These are phyloP conservation scores for Crithidia mellificae DNA, from an alignment of 208 protist genomes.

Conservation along the genomic window DNA sequence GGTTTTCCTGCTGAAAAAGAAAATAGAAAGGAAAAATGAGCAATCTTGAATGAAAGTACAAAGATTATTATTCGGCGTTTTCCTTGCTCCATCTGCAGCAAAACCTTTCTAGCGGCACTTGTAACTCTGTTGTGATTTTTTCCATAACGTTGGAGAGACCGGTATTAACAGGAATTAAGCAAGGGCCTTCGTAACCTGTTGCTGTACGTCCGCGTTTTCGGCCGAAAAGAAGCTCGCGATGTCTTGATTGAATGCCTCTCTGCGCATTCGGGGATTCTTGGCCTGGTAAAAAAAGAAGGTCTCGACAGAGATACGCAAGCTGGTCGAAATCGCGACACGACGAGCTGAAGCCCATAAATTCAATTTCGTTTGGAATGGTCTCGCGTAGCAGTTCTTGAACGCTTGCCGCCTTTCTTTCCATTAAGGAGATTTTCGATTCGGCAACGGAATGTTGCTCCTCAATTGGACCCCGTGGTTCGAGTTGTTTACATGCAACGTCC, in stretches of 20 bases:
- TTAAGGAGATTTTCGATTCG: constrained; percentile 23
- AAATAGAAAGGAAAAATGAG: too few relatives aligned
- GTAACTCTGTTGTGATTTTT: constrained; percentile 8
- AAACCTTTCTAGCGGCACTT: constrained; percentile 23
- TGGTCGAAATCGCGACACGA: constrained; percentile 78
- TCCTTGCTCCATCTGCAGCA: constrained; percentile 29
- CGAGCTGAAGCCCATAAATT: constrained; percentile 54
- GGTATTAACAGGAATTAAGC: constrained; percentile 36
- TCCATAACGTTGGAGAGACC: constrained; percentile 25
- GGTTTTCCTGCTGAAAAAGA: too few relatives aligned
- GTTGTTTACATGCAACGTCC: too few relatives aligned
- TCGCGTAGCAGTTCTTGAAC: constrained; percentile 40
- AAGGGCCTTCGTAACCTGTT: constrained; percentile 28
- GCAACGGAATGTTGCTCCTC: background rate
- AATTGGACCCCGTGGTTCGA: too few relatives aligned
- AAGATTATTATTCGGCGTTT: too few relatives aligned
- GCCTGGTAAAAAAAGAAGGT: constrained; percentile 45
- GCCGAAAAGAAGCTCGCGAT: constrained; percentile 49
- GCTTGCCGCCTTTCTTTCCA: constrained; percentile 14
- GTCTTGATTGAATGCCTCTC: constrained; percentile 5
- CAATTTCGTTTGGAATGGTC: constrained; percentile 62
- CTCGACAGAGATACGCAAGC: constrained; percentile 63
- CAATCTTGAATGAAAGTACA: too few relatives aligned
- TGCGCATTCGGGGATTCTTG: constrained; percentile 6
- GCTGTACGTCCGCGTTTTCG: constrained; percentile 43